Percentiles rank a stretch among this genome's conserved stretches.
Conservation (phyloP, 805 yeast species). For the Kodamaea restingae region DNA sequence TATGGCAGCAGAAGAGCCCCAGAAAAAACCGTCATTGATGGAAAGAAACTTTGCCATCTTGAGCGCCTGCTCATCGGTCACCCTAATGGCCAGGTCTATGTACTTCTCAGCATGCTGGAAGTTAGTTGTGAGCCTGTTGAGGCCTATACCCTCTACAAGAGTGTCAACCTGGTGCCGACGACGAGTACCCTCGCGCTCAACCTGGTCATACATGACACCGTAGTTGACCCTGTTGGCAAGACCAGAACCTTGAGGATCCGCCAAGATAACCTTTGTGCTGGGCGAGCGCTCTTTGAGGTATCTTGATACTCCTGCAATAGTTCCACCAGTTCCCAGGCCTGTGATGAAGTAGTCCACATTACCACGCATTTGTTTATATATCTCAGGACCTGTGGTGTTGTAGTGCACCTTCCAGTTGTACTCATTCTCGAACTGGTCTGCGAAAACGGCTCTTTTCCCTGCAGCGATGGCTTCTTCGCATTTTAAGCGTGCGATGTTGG, state of each 20-base stretch:
- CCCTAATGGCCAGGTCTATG: constrained; percentile 78
- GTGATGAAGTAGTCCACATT: constrained; percentile 72
- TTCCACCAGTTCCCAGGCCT: constrained; percentile 87
- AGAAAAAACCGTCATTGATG: constrained; percentile 80
- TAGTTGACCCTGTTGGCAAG: constrained; percentile 75
- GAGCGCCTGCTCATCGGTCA: constrained; percentile 74
- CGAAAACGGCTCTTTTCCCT: constrained; percentile 65
- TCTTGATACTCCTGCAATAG: constrained; percentile 24
- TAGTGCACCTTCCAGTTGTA: constrained; percentile 86
- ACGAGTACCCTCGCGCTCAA: constrained; percentile 89
- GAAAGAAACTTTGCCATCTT: constrained; percentile 84
- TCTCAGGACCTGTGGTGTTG: constrained; percentile 86
- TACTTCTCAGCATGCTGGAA: constrained; percentile 64
- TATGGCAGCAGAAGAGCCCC: constrained; percentile 92
- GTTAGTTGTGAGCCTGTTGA: constrained; percentile 81
- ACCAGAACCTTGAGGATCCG: constrained; percentile 97
- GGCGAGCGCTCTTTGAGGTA: constrained; percentile 43
- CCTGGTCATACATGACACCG: constrained; percentile 91
- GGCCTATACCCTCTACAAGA: constrained; percentile 87
- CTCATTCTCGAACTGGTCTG: constrained; percentile 93
- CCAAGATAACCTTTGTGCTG: constrained; percentile 54
- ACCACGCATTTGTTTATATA: constrained; percentile 67
- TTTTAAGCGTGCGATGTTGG: constrained; percentile 73
- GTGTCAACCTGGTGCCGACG: constrained; percentile 97
- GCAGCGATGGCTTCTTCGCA: constrained; percentile 49